Conservation (phyloP, 768 basidiomycete genomes). For the Mycena haematopus region DNA sequence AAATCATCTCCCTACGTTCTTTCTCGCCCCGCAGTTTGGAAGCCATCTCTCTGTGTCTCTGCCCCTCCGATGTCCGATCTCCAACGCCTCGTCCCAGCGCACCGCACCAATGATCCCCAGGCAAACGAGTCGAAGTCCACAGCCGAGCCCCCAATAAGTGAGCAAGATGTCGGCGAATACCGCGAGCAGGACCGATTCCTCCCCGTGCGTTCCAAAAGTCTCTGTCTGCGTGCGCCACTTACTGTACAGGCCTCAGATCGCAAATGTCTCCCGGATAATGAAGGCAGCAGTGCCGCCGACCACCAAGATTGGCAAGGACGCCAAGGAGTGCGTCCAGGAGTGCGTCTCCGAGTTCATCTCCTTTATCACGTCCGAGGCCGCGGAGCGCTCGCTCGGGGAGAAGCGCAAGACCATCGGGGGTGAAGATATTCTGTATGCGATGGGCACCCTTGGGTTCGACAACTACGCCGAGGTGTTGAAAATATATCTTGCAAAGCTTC, state of each 20-base stretch:
- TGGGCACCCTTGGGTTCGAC: conserved; percentile 91
- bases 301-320: conserved; percentile 97
- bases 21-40: too few relatives aligned
- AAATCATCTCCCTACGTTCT: too few relatives aligned
- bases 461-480: conserved; percentile 92
- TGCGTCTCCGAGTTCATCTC: conserved; percentile 98
- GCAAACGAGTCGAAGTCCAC: neutral
- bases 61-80: neutral
- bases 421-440: conserved; percentile 96
- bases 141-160: conserved; percentile 51
- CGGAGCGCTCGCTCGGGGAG: conserved; percentile 92
- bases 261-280: conserved; percentile 98
- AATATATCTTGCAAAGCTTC: conserved; percentile 89
- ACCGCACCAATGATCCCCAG: neutral
- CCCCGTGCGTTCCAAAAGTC: conserved; percentile 62
- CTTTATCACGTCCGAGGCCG: conserved; percentile 97
- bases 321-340: conserved; percentile 98
- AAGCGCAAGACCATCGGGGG: conserved; percentile 98
- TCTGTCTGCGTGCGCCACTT: neutral
- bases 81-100: neutral
- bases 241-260: conserved; percentile 63
- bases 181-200: conserved; percentile 94
- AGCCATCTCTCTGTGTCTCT: neutral
- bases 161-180: conserved; percentile 93
- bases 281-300: conserved; percentile 87